A percentile compares a stretch with the other conserved stretches of the same genome.
Conservation (phyloP, 2,329 filamentous ascomycete species). For the Diplodia sapinea region DNA sequence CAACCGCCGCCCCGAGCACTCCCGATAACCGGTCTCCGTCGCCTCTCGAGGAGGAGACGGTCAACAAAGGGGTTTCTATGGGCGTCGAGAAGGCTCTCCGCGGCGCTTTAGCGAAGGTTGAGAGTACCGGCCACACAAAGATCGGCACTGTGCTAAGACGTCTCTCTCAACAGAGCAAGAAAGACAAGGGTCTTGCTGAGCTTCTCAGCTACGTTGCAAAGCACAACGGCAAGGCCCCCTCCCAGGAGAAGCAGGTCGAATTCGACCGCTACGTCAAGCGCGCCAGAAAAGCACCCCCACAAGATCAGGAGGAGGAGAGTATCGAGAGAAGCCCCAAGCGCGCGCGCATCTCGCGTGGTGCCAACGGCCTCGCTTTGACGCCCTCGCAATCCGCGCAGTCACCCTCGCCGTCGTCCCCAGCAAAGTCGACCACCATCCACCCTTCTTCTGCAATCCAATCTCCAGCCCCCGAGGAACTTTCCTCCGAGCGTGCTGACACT, state of each 20-base stretch:
- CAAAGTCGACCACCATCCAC: conserved; percentile 9
- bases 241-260: conserved; percentile 44
- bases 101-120: conserved; percentile 20
- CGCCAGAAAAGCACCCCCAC: neutral
- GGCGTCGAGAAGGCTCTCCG: conserved; percentile 26
- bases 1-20: conserved; percentile 22
- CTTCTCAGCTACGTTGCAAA: conserved; percentile 47
- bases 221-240: conserved; percentile 51
- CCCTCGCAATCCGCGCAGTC: conserved; percentile 27
- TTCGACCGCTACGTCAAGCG: conserved; percentile 53
- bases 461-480: conserved; percentile 11
- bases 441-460: conserved; percentile 18
- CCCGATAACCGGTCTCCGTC: conserved; percentile 21
- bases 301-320: conserved; percentile 19
- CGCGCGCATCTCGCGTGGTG: conserved; percentile 23
- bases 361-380: conserved; percentile 23
- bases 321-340: conserved; percentile 25
- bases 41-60: neutral
- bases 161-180: conserved; percentile 51
- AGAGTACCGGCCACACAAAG: conserved; percentile 19
- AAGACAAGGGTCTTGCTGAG: conserved; percentile 45
- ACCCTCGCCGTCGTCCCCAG: conserved; percentile 10
- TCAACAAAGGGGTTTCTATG: conserved; percentile 10
- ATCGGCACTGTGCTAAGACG: conserved; percentile 30
- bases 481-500: conserved; percentile 18